Conservation (phyloP, 495 filamentous ascomycete species). For the Staphylotrichum tortipilum region DNA sequence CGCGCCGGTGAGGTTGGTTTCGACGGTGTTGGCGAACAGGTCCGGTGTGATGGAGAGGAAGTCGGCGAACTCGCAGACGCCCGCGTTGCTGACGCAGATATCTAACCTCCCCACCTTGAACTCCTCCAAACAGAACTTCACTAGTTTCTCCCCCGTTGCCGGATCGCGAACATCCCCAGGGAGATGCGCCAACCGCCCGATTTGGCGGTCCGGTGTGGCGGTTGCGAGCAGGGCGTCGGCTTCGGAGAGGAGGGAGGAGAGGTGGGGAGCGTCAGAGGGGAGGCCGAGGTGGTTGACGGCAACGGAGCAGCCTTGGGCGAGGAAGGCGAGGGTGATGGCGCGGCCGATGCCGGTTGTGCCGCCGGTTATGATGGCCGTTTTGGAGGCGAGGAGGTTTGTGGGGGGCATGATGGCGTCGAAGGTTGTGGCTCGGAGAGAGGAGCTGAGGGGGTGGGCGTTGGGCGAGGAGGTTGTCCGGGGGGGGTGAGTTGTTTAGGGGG, state of each 20-base stretch:
- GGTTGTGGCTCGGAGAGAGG: too few relatives aligned
- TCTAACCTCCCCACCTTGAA: conserved; percentile 54
- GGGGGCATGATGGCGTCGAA: conserved; percentile 34
- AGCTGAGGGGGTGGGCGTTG: too few relatives aligned
- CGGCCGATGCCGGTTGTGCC: conserved; percentile 70
- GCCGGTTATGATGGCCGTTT: conserved; percentile 68
- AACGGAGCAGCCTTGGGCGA: conserved; percentile 61
- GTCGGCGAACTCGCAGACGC: conserved; percentile 74
- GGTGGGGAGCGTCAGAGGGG: conserved; percentile 41
- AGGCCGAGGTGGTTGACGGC: conserved; percentile 63
- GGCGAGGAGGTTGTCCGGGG: too few relatives aligned
- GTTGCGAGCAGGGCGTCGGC: conserved; percentile 34
- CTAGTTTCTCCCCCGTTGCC: conserved; percentile 49
- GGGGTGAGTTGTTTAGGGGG: too few relatives aligned
- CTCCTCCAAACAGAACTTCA: conserved; percentile 45
- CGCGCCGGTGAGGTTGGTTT: conserved; percentile 75
- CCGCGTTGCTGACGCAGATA: conserved; percentile 82
- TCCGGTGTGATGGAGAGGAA: conserved; percentile 62
- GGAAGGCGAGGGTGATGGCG: conserved; percentile 62
- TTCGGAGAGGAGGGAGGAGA: conserved; percentile 45
- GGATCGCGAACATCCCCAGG: conserved; percentile 60
- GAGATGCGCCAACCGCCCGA: conserved; percentile 49
- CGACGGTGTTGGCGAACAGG: conserved; percentile 56
- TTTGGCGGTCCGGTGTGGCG: conserved; percentile 15
- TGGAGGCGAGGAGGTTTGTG: conserved; percentile 51